Conservation (phyloP, 208 protist genomes). For the Crithidia expoeki region DNA sequence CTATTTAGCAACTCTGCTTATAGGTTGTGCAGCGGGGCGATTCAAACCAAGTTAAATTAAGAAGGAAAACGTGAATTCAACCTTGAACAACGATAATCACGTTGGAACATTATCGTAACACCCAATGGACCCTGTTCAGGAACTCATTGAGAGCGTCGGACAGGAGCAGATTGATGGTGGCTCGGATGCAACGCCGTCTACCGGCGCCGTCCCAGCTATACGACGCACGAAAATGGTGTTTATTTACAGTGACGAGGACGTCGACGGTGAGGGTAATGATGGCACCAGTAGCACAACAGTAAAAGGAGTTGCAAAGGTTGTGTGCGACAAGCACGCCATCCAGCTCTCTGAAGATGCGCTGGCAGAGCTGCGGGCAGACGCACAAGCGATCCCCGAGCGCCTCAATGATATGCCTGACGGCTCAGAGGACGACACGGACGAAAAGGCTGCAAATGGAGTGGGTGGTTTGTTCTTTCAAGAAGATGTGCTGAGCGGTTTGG, state of each 20-base stretch:
- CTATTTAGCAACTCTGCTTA: too few species aligned
- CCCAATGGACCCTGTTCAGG: conserved; percentile 32
- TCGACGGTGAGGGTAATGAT: conserved; percentile 38
- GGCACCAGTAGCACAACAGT: background rate
- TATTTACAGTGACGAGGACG: conserved; percentile 83
- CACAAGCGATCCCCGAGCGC: background rate
- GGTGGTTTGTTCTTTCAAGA: conserved; percentile 27
- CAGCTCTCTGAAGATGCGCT: conserved; percentile 30
- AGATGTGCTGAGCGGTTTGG: conserved; percentile 27
- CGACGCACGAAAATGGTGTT: conserved; percentile 67
- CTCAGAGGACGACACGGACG: background rate
- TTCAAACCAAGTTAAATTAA: too few species aligned
- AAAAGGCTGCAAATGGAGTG: conserved; percentile 8
- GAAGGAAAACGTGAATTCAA: too few species aligned
- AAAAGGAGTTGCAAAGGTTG: background rate
- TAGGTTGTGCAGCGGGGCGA: too few species aligned
- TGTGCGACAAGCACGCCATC: conserved; percentile 28
- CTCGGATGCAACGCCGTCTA: background rate
- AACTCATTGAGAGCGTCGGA: conserved; percentile 14
- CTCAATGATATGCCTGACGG: background rate
- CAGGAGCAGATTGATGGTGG: conserved; percentile 5
- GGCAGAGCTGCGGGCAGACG: conserved; percentile 46
- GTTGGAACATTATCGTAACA: too few species aligned
- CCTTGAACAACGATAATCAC: too few species aligned
- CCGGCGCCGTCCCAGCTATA: background rate